These are phyloP conservation scores for Biscutella laevigata DNA, from an alignment of 441 rosid species.

Conservation along the genomic window DNA sequence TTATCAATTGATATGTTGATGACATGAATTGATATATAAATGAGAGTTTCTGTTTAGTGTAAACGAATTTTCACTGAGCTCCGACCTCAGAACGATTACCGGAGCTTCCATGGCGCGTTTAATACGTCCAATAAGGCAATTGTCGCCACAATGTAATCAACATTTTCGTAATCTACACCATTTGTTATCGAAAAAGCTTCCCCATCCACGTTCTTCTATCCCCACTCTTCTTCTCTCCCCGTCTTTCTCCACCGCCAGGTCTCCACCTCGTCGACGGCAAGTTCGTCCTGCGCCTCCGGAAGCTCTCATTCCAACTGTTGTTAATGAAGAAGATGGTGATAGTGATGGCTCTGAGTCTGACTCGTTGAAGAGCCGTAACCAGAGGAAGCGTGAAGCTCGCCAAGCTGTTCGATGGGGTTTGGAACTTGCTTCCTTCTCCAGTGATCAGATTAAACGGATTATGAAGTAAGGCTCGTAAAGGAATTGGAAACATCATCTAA, in stretches of 20 bases:
- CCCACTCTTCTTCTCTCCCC: slow-evolving; percentile 10
- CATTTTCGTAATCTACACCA: slow-evolving; percentile 21
- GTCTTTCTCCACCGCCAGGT: slow-evolving; percentile 18
- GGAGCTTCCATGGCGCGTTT: slow-evolving; percentile 38
- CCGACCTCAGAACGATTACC: not conserved
- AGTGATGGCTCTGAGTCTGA: slow-evolving; percentile 44
- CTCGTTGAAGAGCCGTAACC: slow-evolving; percentile 51
- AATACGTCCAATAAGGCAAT: slow-evolving; percentile 50
- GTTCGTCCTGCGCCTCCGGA: slow-evolving; percentile 25
- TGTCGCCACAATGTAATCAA: slow-evolving; percentile 38
- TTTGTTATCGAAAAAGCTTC: slow-evolving; percentile 12
- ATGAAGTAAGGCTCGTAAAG: slow-evolving; percentile 37
- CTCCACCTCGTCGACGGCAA: slow-evolving; percentile 30
- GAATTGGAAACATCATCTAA: not conserved
- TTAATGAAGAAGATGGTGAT: slow-evolving; percentile 25
- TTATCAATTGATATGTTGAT: no score
- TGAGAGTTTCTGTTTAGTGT: no score
- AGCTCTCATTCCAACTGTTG: slow-evolving; percentile 24
- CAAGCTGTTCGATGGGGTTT: slow-evolving; percentile 74
- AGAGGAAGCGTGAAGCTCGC: slow-evolving; percentile 79
- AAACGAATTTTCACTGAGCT: no score
- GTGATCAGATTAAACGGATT: slow-evolving; percentile 55
- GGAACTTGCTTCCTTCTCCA: slow-evolving; percentile 65
- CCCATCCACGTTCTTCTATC: not conserved
- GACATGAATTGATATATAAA: no score